Evolutionary conservation across 345 rosid species (phyloP), one percentile per base, ranked within the genome.

Genomic region (Salix caprea): DNA sequence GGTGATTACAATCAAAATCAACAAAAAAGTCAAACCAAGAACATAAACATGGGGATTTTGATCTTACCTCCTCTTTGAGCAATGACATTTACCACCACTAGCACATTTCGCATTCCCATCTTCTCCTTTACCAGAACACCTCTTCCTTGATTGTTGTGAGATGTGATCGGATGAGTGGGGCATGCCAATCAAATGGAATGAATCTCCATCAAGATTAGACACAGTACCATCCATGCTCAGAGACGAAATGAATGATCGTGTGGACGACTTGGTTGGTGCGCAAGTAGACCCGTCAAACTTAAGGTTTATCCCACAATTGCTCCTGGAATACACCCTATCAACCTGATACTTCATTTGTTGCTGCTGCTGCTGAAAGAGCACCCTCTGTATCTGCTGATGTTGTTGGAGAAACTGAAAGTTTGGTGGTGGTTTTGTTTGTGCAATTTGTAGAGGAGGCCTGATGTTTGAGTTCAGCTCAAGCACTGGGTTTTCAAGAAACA

Each of bases 11-110:
- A 39, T 21, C 15, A 71, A 78, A 56, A 34, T 65, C 21, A 72
- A 9, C 11, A 4, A 12, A 30, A 56, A 62, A 4, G 15, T 15
- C 18, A 28, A 14, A 73, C 19, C 36, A 5, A 61, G 13, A 14
- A 24, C 19, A 15, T 18, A 26, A 36, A 10, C 4, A 7, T 4
- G 36, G 21, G 65, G 39, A 36, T 66, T 37, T 24, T 19, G 40
- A 13, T 66, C 79, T 23, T 16, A 91, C 97, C 97, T 89, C 75
- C 87, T 90, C 87, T 89, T 92, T 69, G 97, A 89, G 79, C 97
- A 92, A 70, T 90, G 94, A 50, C 97, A 92, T 86, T 87, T 92
- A 73, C 94, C 85, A 52, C 84, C 46, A 34, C 75, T 79, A 42
- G 86, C 85, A 34, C 97, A 90, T 86, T 90, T 90, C 75, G 84